Percentiles rank a stretch among this genome's conserved stretches.
phyloP scores from a whole-genome alignment of 306 rosid species.

The Cercis canadensis region DNA sequence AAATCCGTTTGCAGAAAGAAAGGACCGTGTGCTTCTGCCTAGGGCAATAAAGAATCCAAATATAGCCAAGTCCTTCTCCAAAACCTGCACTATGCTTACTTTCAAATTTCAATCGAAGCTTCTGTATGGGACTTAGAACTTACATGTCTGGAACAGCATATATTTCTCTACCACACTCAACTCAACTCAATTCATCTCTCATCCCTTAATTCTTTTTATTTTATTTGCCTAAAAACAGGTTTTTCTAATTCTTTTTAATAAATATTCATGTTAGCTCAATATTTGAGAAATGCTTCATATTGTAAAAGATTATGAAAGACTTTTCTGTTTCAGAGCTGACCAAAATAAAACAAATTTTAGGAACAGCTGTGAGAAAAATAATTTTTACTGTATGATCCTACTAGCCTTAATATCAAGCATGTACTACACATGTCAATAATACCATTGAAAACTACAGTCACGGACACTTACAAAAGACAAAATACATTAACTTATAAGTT shows the following conservation, averaged over 20 bases:
- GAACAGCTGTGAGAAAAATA: not conserved
- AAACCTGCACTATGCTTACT: conserved; percentile 65
- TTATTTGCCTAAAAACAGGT: not conserved
- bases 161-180: conserved; percentile 12
- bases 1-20: conserved; percentile 79
- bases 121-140: conserved; percentile 26
- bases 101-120: conserved; percentile 40
- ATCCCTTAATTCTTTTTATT: not conserved
- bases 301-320: not conserved
- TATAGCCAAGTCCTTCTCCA: conserved; percentile 96
- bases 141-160: conserved; percentile 21
- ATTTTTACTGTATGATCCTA: not conserved
- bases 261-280: not conserved
- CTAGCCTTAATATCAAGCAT: not conserved
- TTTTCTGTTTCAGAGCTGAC: conserved; percentile 11
- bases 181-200: conserved; percentile 29
- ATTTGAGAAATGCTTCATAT: not conserved
- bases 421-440: conserved; percentile 27
- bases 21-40: conserved; percentile 85
- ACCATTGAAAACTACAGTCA: conserved; percentile 20
- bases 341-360: conserved; percentile 8
- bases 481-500: conserved; percentile 2
- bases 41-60: conserved; percentile 98
- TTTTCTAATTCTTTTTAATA: conserved; percentile 2
- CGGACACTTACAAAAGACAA: not conserved